Evolutionary conservation across 2,329 filamentous ascomycete species (phyloP), one percentile per base, ranked within the genome.

Genomic region (Diplocarpon mali): DNA sequence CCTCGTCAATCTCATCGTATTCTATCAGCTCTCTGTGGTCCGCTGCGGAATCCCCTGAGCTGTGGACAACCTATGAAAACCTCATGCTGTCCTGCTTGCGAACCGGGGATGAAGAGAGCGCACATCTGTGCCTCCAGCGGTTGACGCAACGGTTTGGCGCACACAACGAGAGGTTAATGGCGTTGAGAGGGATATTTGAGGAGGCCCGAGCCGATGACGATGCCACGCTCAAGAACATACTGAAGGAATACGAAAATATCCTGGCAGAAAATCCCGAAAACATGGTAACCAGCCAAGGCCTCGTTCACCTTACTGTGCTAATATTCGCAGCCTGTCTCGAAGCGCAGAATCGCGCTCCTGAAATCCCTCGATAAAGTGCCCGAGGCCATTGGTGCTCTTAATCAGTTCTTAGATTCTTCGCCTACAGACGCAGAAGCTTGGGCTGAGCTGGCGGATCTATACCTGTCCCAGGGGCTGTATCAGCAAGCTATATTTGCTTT

Each of bases 381-480:
- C 1, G 87, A 95, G 51, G 85, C 92, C 1, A 83, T 89, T 36
- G 67, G 76, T 28, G 79, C 82, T 24, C 67, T 96, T 46, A 78
- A 80, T 50, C 73, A 80, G 45, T 72, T 96, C 24, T 69, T 98
- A 38, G 84, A 93, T 60, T 80, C 83, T 49, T 84, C 81, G 43
- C 89, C 92, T 2, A 95, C 85, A 1, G 92, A 98, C 67, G 80
- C 83, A 5, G 92, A 98, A 68, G 81, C 85, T 9, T 98, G 92
- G 92, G 78, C 86, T 42, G 92, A 98, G 67, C 71, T 96, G 54
- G 78, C 85, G 42, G 87, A 95, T 61, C 67, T 95, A 49, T 96
- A 98, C 65, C 72, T 88, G 27, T 72, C 73, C 15, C 83, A 90
- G 60, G 86, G 83, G 1, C 66, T 90, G 56, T 87, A 84, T 59